Evolutionary conservation across 768 basidiomycete genomes (phyloP), one percentile per base, ranked within the genome.

Genomic region (Cystofilobasidium macerans): DNA sequence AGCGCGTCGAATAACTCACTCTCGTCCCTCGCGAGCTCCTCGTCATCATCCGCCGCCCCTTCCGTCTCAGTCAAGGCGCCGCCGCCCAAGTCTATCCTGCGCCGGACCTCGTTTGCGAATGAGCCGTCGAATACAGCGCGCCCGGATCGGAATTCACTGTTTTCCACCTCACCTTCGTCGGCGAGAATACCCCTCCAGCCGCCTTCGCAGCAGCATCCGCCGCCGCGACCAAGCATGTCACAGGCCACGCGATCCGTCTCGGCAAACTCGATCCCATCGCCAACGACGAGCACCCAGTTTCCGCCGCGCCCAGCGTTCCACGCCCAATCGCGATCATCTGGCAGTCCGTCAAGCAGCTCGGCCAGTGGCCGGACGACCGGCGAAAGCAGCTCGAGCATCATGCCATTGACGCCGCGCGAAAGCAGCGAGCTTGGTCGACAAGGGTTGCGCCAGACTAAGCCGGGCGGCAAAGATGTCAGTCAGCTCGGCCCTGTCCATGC

Each of bases 341-440:
- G 36, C 33, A 63, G 53, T 28, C 36, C 48, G 8, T 26, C 51
- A 8, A 38, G 48, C 2, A 35, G 33, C 9, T 63, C 62, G 2
- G 56, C 64, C 13, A 57, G 54, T 13, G 43, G 57, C 2, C 35
- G 47, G 2, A 51, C 59, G 7, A 67, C 65, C 14, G 65, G 65
- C 12, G 65, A 62, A 4, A 56, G 48, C 26, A 57, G 60, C 43
- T 67, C 65, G 30, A 53, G 65, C 38, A 38, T 54, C 38, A 62
- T 51, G 22, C 65, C 65, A 0, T 2, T 67, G 13, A 67, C 65
- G 6, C 65, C 65, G 14, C 61, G 61, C n/a, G 65, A 67, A 54
- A 54, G 64, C 32, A 18, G 47, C 18, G 56, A 64, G n/a, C 7
- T 20, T 20, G 42, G 3, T 13, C n/a, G 32, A 56, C 38, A 1